Base-by-base conservation (phyloP, 176 grass and related monocot genomes). In the Lolium multiflorum region DNA sequence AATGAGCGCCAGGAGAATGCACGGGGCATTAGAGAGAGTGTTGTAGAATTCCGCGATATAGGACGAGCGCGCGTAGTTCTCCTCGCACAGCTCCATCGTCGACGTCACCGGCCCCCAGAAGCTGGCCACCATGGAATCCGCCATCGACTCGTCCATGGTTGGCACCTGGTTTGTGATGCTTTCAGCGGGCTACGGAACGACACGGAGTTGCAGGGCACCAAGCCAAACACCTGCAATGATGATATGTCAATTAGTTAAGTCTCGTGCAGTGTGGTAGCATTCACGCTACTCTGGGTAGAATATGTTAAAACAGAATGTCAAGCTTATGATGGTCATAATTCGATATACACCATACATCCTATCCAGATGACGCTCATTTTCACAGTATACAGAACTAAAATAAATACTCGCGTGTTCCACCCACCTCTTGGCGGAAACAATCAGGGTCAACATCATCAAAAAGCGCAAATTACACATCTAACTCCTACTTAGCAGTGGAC, bases 41-140 rank as follows among this genome's bases (percentile, higher is more conserved):
- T 96, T 96, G 89, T 82, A 96, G 87, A 96, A 96, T 80, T 96
- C 94, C 44, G 89, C 94, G 49, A 96, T 96, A 10, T 96, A 96
- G 18, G 89, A 82, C 7, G 94, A 96, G 66, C 88, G 91, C 0
- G 89, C 62, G 14, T 92, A 96, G 49, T 96, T 96, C 28, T 91
- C 81, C 91, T 96, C 94, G 20, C 94, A 96, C 11, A 92, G 79
- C 83, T 96, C 94, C 4, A 20, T 88, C 2, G 94, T 96, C 16
- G 94, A 92, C 17, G 94, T 96, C 62, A 96, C 94, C 50, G 94
- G 94, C 0, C 94, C 94, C 94, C 94, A 96, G 87, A 96, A 96
- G 74, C 91, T 96, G 0, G 91, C 81, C 9, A 93, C 87, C 77
- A 96, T 89, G 3, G 94, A 93, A 47, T 96, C 89, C 3, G 87